Evolutionary conservation across 345 rosid species (phyloP).

Genomic region (Hypericum perforatum): DNA sequence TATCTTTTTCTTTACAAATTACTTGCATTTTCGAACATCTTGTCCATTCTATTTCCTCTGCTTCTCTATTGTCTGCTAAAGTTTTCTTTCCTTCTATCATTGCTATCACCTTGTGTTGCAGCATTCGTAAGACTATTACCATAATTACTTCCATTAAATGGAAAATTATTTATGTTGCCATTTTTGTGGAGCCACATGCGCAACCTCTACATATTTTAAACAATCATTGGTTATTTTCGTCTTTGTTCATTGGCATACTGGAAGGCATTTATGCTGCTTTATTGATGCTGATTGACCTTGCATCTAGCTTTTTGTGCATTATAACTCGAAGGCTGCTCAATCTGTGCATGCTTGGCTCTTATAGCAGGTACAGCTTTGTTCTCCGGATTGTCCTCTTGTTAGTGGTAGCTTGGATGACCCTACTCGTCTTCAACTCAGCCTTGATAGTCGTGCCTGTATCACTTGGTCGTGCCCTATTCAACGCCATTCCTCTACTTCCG

Average conservation of each 20-base stretch:
- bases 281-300: not conserved
- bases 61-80: not conserved
- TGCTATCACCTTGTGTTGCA: not conserved
- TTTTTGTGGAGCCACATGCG: too few species aligned
- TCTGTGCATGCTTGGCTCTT: conserved; percentile 13
- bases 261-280: too few species aligned
- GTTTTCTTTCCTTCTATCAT: not conserved
- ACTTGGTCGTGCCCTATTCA: conserved; percentile 90
- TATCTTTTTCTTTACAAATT: too few species aligned
- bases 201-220: too few species aligned
- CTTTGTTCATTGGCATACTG: too few species aligned
- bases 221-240: too few species aligned
- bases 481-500: conserved; percentile 86
- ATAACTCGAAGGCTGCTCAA: not conserved
- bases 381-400: conserved; percentile 71
- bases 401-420: conserved; percentile 93
- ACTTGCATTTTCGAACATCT: not conserved
- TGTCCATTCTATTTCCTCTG: not conserved
- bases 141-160: not conserved
- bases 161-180: too few species aligned
- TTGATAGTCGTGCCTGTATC: conserved; percentile 82
- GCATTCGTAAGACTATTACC: not conserved
- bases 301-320: not conserved
- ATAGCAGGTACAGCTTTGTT: conserved; percentile 80
- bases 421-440: conserved; percentile 85